Percentiles rank a stretch among this genome's conserved stretches.
phyloP scores from a whole-genome alignment of 2,329 filamentous ascomycete genomes.

The Colletotrichum simmondsii region DNA sequence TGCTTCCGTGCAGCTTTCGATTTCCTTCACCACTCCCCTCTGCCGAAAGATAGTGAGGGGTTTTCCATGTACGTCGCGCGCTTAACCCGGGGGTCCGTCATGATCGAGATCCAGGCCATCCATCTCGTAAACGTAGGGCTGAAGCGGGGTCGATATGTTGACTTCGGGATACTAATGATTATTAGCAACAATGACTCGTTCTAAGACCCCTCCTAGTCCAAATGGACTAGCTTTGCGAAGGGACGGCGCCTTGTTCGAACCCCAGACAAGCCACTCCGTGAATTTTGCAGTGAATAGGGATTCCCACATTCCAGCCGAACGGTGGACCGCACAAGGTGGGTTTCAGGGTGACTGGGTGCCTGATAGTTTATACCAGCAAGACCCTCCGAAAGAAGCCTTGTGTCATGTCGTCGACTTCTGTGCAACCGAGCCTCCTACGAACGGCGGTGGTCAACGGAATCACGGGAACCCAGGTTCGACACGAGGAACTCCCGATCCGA shows the following conservation, averaged over 20 bases:
- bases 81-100: background rate
- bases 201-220: background rate
- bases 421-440: background rate
- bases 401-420: constrained; percentile 5
- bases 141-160: background rate
- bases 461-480: background rate
- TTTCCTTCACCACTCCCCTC: background rate
- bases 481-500: no score
- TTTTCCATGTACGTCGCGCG: background rate
- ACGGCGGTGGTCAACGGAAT: background rate
- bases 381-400: background rate
- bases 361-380: constrained; percentile 4
- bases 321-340: constrained; percentile 3
- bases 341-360: constrained; percentile 24
- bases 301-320: constrained; percentile 6
- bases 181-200: background rate
- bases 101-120: background rate
- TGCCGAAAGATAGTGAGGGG: no score
- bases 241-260: background rate
- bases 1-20: background rate
- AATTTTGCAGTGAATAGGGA: background rate
- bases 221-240: background rate
- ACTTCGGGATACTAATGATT: background rate
- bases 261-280: background rate
- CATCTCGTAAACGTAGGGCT: background rate